Conservation (phyloP, 2,329 filamentous ascomycete species). For the Dactylellina sp. region DNA sequence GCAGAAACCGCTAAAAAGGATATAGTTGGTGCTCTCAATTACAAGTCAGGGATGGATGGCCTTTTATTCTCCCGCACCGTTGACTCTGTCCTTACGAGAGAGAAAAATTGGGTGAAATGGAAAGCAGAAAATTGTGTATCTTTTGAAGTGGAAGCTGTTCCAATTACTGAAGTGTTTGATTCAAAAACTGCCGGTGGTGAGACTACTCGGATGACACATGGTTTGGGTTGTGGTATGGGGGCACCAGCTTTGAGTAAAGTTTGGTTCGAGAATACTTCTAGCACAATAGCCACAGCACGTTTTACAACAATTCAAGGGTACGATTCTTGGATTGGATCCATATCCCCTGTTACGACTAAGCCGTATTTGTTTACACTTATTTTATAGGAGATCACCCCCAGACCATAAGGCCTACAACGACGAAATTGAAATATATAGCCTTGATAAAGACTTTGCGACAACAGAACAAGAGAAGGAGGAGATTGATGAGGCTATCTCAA, state of each 20-base stretch:
- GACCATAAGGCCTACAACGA: conserved; percentile 76
- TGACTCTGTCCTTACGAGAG: conserved; percentile 90
- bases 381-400: conserved; percentile 75
- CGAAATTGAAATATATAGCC: conserved; percentile 80
- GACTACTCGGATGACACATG: conserved; percentile 76
- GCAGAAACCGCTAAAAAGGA: conserved; percentile 77
- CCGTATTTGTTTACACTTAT: background rate
- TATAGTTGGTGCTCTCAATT: conserved; percentile 79
- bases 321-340: conserved; percentile 39
- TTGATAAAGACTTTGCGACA: conserved; percentile 85
- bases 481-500: conserved; percentile 72
- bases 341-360: background rate
- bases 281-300: conserved; percentile 72
- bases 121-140: conserved; percentile 93
- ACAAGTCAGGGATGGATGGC: conserved; percentile 83
- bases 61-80: conserved; percentile 97
- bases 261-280: conserved; percentile 71
- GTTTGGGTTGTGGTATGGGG: conserved; percentile 69
- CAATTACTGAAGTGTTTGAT: conserved; percentile 75
- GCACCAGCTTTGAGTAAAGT: conserved; percentile 83
- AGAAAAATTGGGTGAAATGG: conserved; percentile 99
- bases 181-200: conserved; percentile 78
- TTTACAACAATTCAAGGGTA: conserved; percentile 74
- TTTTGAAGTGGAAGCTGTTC: conserved; percentile 81
- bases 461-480: conserved; percentile 71